phyloP scores from a whole-genome alignment of 257 asterid species.

The Parsonsia alboflavescens region DNA sequence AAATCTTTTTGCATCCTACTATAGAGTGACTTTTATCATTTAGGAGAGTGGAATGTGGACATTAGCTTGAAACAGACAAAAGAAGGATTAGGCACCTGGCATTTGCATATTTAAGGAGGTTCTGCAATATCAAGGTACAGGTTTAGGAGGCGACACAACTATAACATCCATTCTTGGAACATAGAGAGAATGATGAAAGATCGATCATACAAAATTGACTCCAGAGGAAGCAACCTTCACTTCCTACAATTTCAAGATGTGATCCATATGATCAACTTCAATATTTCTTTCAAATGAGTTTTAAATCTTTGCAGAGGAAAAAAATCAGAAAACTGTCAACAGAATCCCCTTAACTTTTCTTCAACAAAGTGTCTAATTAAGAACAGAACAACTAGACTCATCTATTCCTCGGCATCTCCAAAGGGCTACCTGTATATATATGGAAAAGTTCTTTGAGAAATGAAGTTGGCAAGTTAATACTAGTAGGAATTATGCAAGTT shows the following conservation, averaged over 20 bases:
- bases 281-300: not conserved
- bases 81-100: not conserved
- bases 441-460: not conserved
- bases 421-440: not conserved
- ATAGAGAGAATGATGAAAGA: not conserved
- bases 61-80: not conserved
- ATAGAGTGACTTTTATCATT: not conserved
- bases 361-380: not conserved
- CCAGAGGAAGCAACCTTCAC: not conserved
- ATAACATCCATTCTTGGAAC: not conserved
- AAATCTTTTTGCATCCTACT: not conserved
- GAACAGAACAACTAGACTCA: not conserved
- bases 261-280: not conserved
- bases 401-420: not conserved
- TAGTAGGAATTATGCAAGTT: not conserved
- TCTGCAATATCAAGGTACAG: not conserved
- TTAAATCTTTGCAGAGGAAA: not conserved
- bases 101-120: not conserved
- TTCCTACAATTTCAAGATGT: not conserved
- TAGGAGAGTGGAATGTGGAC: not conserved
- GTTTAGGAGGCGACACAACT: too few relatives aligned
- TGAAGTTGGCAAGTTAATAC: not conserved
- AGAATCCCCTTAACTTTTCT: not conserved
- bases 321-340: not conserved
- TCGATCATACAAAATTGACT: not conserved